A percentile compares a stretch with the other conserved stretches of the same genome.
Conservation (phyloP, 495 filamentous ascomycete species). For the Trichoderma asperelloides region DNA sequence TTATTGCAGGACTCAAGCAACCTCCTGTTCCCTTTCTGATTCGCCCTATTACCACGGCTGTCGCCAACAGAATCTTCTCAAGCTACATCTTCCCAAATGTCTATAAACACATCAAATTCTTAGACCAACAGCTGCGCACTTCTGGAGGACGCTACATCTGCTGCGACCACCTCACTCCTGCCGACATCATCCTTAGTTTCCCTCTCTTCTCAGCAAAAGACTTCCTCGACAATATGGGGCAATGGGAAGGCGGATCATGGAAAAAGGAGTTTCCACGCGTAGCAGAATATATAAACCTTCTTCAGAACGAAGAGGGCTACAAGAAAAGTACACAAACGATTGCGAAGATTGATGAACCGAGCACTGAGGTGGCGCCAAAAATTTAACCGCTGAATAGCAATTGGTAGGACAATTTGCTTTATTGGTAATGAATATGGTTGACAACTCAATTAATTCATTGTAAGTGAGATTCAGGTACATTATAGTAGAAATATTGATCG, state of each 20-base stretch:
- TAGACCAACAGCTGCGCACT: slow-evolving; percentile 61
- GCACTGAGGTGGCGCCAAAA: not conserved
- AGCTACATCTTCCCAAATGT: slow-evolving; percentile 56
- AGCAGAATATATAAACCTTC: slow-evolving; percentile 49
- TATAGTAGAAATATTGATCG: no score
- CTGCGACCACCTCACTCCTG: slow-evolving; percentile 61
- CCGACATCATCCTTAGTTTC: slow-evolving; percentile 75
- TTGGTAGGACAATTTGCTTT: no score
- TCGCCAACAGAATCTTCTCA: slow-evolving; percentile 53
- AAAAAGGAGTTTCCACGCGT: slow-evolving; percentile 34
- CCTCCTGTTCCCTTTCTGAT: slow-evolving; percentile 75
- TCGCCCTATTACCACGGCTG: slow-evolving; percentile 58
- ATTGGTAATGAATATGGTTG: no score
- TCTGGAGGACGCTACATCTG: slow-evolving; percentile 62
- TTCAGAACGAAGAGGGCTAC: slow-evolving; percentile 57
- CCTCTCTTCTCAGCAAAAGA: slow-evolving; percentile 53
- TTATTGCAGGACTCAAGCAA: slow-evolving; percentile 38
- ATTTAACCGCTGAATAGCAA: no score
- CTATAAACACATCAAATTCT: slow-evolving; percentile 55
- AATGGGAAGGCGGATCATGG: slow-evolving; percentile 17
- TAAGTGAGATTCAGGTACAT: no score
- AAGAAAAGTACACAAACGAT: slow-evolving; percentile 46
- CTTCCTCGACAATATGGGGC: slow-evolving; percentile 40
- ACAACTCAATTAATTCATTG: no score
- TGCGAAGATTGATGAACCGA: slow-evolving; percentile 40